phyloP scores from a whole-genome alignment of 768 basidiomycete species.

The Collybiopsis confluens region DNA sequence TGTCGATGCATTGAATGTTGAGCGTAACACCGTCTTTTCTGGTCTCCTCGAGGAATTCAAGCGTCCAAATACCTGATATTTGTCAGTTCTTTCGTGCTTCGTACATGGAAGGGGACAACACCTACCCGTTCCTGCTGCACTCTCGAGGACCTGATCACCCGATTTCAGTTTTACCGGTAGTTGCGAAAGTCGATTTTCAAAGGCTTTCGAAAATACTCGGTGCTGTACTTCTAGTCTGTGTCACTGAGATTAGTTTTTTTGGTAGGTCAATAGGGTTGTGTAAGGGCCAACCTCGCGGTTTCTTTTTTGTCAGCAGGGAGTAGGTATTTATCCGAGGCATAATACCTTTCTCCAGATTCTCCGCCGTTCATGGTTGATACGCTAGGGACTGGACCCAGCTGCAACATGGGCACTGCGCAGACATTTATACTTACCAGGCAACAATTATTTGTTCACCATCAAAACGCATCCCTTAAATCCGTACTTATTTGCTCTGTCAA shows the following conservation, averaged over 20 bases:
- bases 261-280: too few species aligned
- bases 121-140: not conserved
- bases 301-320: not conserved
- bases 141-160: not conserved
- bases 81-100: too few species aligned
- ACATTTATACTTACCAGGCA: too few species aligned
- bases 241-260: not conserved
- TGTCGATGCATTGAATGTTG: not conserved
- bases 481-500: too few species aligned
- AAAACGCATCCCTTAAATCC: too few species aligned
- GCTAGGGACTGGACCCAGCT: too few species aligned
- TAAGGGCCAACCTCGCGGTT: not conserved
- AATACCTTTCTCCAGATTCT: not conserved
- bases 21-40: not conserved
- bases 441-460: too few species aligned
- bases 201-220: not conserved
- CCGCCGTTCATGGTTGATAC: too few species aligned
- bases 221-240: not conserved
- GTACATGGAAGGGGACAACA: too few species aligned
- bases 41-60: not conserved
- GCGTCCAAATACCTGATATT: not conserved
- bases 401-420: too few species aligned
- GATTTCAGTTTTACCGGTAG: not conserved
- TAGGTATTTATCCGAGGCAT: not conserved
- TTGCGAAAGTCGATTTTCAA: not conserved